A percentile compares a stretch with the other conserved stretches of the same genome.
Conservation (phyloP, 805 yeast species). For the Clavispora vitiphila region DNA sequence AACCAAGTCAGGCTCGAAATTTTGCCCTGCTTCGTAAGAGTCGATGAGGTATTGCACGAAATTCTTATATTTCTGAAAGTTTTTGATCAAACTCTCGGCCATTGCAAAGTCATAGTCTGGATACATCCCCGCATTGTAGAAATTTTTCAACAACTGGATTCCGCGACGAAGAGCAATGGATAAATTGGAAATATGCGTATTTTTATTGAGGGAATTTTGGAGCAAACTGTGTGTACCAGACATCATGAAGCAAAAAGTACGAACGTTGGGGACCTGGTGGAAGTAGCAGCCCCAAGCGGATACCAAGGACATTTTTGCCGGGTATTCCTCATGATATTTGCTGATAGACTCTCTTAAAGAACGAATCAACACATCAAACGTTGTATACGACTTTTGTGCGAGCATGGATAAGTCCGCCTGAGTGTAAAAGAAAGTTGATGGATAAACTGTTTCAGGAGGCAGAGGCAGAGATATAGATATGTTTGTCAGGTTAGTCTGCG, state of each 20-base stretch:
- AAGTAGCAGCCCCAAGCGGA: conserved; percentile 33
- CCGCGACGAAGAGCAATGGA: conserved; percentile 18
- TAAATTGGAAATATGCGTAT: conserved; percentile 12
- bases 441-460: not conserved
- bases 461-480: not conserved
- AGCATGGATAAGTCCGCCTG: conserved; percentile 24
- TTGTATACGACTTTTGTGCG: conserved; percentile 26
- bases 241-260: conserved; percentile 29
- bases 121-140: conserved; percentile 17
- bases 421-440: conserved; percentile 20
- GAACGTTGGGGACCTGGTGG: conserved; percentile 27
- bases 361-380: conserved; percentile 32
- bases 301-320: conserved; percentile 33
- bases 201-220: conserved; percentile 21
- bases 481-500: conserved; percentile 3
- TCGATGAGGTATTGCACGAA: conserved; percentile 13
- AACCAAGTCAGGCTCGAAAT: conserved; percentile 3
- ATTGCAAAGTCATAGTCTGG: conserved; percentile 34
- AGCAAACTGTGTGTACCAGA: conserved; percentile 32
- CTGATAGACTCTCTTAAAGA: conserved; percentile 29
- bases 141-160: conserved; percentile 19
- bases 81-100: conserved; percentile 21
- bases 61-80: conserved; percentile 22
- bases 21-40: conserved; percentile 6
- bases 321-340: conserved; percentile 28